Evolutionary conservation across 108 stramenopile genomes (phyloP).

Genomic region (Nitzschia inconspicua): DNA sequence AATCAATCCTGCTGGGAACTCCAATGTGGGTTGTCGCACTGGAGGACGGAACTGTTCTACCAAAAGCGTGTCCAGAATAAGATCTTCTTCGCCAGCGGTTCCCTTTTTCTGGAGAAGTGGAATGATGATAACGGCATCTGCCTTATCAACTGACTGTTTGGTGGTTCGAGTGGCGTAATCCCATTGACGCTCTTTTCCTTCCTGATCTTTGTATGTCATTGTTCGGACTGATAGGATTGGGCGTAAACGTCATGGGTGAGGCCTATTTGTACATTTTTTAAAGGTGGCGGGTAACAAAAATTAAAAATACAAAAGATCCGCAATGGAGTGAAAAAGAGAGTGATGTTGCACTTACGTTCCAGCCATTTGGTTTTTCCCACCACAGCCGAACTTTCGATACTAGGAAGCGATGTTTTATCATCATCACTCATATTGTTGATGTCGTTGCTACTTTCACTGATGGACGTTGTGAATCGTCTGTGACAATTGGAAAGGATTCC

Average conservation of each 20-base stretch:
- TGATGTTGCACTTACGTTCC: no score
- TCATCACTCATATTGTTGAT: not conserved
- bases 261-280: no score
- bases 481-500: not conserved
- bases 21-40: constrained; percentile 47
- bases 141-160: constrained; percentile 20
- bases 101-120: constrained; percentile 36
- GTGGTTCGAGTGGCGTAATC: constrained; percentile 64
- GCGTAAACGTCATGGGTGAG: no score
- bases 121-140: constrained; percentile 68
- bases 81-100: constrained; percentile 9
- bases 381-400: not conserved
- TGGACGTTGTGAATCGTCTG: not conserved
- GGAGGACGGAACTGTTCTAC: constrained; percentile 78
- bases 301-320: no score
- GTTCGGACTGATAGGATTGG: constrained; percentile 33
- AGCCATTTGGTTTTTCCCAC: constrained; percentile 36
- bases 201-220: constrained; percentile 28
- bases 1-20: constrained; percentile 82
- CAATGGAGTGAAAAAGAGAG: no score
- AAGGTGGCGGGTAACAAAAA: no score
- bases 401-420: not conserved
- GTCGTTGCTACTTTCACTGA: not conserved
- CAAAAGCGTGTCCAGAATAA: constrained; percentile 35
- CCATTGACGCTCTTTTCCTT: constrained; percentile 42